A percentile compares a stretch with the other conserved stretches of the same genome.
Evolutionary conservation across 257 asterid species (phyloP).

Genomic region (Oldenlandia corymbosa): DNA sequence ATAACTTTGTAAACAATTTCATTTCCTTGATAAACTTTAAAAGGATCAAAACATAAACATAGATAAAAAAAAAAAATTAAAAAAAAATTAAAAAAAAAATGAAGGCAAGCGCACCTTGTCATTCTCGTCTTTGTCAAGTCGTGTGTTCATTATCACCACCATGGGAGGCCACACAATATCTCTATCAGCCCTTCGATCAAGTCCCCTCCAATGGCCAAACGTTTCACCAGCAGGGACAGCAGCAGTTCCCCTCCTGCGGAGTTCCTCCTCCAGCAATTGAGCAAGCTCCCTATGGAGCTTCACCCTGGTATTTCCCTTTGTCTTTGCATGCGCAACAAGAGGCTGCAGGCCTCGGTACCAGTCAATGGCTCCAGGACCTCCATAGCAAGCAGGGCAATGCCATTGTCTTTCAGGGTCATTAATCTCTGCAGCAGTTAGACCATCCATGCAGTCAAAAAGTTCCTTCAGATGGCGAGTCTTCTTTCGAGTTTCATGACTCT

Average conservation of each 20-base stretch:
- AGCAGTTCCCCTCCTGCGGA: slow-evolving; percentile 31
- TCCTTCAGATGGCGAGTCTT: slow-evolving; percentile 26
- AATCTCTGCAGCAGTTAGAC: slow-evolving; percentile 23
- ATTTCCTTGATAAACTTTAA: neutral
- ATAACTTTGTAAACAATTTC: neutral
- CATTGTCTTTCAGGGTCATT: slow-evolving; percentile 33
- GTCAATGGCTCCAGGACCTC: slow-evolving; percentile 43
- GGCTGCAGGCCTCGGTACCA: slow-evolving; percentile 41
- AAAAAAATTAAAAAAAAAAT: no score
- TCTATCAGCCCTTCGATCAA: slow-evolving; percentile 18
- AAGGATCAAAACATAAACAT: neutral
- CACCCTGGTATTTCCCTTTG: slow-evolving; percentile 32
- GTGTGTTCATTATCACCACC: slow-evolving; percentile 37
- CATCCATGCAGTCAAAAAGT: slow-evolving; percentile 28
- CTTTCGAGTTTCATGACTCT: slow-evolving; percentile 29
- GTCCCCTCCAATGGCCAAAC: slow-evolving; percentile 31
- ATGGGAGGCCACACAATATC: slow-evolving; percentile 47
- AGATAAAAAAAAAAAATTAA: no score
- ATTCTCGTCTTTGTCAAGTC: slow-evolving; percentile 30
- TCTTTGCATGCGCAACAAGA: slow-evolving; percentile 36
- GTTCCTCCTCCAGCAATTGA: slow-evolving; percentile 37
- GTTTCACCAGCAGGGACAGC: slow-evolving; percentile 27
- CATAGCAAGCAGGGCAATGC: slow-evolving; percentile 46
- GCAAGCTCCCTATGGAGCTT: slow-evolving; percentile 41
- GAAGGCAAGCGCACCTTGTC: slow-evolving; percentile 21